Evolutionary conservation across 2,329 filamentous ascomycete genomes (phyloP), one percentile per base, ranked within the genome.

Genomic region (Colletotrichum sp.): DNA sequence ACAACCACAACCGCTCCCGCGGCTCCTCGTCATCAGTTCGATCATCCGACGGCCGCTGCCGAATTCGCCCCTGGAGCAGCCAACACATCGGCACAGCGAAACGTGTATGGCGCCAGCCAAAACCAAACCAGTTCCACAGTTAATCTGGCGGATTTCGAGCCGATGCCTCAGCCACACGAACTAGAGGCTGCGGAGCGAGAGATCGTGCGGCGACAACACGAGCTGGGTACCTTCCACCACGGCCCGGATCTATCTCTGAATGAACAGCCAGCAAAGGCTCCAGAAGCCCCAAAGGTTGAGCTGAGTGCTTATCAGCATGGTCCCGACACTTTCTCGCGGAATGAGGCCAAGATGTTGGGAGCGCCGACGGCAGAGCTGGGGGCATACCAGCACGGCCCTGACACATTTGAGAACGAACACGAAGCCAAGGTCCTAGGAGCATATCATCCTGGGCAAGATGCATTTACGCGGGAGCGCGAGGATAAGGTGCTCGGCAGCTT

Each of bases 401-500:
- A 76, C 12, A 75, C 72, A 6, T 75, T 75, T 55, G 72, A 59
- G 52, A 70, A 72, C 32, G 70, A 71, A 9, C 74, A 76, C 21
- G 74, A 76, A 52, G 74, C 66, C 70, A 76, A 76, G 18, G 72
- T 76, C 44, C 70, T 76, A 4, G 74, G 74, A 30, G 59, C 39
- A 6, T 76, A 59, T 7, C 70, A 72, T 34, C 64, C 70, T 3
- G 74, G 64, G 21, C 34, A 71, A n/a, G 70, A 76, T 26, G 28
- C 71, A 8, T 73, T 68, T 52, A 39, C 60, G n/a, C 70, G 44
- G 7, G 74, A 74, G 64, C 74, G 59, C 4, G 74, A 76, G 57
- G 74, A 76, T 44, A 76, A 76, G 49, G 74, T 76, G 44, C 30
- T 76, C 4, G 74, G 74, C 26, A 76, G 52, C 49, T 65, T 76